Evolutionary conservation across 2,329 filamentous ascomycete species (phyloP), one percentile per base, ranked within the genome.

Genomic region (Monilinia laxa): DNA sequence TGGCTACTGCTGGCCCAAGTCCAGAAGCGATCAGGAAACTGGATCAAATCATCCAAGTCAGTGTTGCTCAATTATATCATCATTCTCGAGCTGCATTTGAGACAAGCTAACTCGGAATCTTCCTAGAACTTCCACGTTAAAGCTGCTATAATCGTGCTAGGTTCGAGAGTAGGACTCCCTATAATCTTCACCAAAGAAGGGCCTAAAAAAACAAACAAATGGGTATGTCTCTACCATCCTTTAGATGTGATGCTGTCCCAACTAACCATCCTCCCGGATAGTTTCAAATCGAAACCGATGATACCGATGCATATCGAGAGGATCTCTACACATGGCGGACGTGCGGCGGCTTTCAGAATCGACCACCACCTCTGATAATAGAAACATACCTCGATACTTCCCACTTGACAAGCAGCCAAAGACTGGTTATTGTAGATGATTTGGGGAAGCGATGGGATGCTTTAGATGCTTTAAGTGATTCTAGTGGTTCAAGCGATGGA

Each of bases 271-370:
- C 35, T 3, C 31, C 16, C 18, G 9, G 4, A 58, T 57, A 98
- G 95, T 99, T 97, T 80, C 96, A 97, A 81, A 88, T 97, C 72
- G 90, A 97, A 72, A 89, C 97, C 55, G 91, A 96, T 73, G 95
- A 99, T 73, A 94, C 94, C 70, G 92, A 97, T 75, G 88, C 91
- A 68, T 93, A 97, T 75, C 84, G 85, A 74, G 90, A 96, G 71
- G 90, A 95, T 71, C 84, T 98, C 70, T 84, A 85, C 73, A 83
- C 87, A 67, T 99, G 93, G 93, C 94, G 89, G 78, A 85, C 82
- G 56, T 91, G 90, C 75, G 90, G 94, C 76, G 87, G 90, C 68
- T 85, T 90, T 70, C 87, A 91, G 62, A 89, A 90, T 73, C 87
- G 85, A 68, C 95, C 95, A 47, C 90, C 91, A 49, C 89, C 93